A percentile compares a stretch with the other conserved stretches of the same genome.
Evolutionary conservation across 345 rosid species (phyloP).

Genomic region (Salix dunnii): DNA sequence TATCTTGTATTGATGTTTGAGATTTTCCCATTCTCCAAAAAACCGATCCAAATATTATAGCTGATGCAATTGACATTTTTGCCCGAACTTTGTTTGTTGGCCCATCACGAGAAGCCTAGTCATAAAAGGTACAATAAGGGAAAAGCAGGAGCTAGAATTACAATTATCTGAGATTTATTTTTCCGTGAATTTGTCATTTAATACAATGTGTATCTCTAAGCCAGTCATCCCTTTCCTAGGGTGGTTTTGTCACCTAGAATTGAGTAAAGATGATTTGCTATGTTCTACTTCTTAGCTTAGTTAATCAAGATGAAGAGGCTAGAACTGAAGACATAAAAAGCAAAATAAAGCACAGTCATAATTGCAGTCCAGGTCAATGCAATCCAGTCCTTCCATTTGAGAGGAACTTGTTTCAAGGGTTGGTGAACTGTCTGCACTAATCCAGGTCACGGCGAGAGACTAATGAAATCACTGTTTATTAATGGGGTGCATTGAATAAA

Average conservation of each 20-base stretch:
- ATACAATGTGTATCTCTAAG: background rate
- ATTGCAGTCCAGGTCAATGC: background rate
- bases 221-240: background rate
- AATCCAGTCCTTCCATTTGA: background rate
- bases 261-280: slow-evolving; percentile 3
- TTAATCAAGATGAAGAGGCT: slow-evolving; percentile 7
- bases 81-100: slow-evolving; percentile 96
- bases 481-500: slow-evolving; percentile 15
- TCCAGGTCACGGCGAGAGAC: slow-evolving; percentile 9
- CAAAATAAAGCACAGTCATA: background rate
- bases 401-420: background rate
- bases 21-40: slow-evolving; percentile 97
- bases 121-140: slow-evolving; percentile 17
- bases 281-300: background rate
- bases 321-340: background rate
- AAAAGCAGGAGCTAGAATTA: slow-evolving; percentile 8
- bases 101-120: slow-evolving; percentile 92
- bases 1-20: slow-evolving; percentile 91
- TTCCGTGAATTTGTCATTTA: background rate
- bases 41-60: slow-evolving; percentile 95
- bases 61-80: slow-evolving; percentile 95
- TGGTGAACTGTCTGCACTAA: background rate
- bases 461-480: background rate
- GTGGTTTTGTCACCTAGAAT: slow-evolving; percentile 1
- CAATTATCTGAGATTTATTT: background rate